Conservation (phyloP, 73 alveolate genomes). For the Blepharisma japonicum region DNA sequence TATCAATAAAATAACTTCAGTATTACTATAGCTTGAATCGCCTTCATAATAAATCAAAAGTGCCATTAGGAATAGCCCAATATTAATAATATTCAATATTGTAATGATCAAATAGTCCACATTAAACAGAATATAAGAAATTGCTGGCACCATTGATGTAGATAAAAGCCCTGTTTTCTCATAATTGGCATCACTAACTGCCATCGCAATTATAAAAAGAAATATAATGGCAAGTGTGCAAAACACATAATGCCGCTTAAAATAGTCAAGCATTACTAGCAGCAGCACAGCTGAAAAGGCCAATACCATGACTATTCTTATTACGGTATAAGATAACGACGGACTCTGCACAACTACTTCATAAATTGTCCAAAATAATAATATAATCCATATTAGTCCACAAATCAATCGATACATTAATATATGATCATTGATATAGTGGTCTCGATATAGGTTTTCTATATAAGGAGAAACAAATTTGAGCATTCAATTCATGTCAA, state of each 20-base stretch:
- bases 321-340: not conserved
- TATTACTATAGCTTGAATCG: too few species aligned
- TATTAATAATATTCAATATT: not conserved
- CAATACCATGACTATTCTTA: not conserved
- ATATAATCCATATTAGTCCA: not conserved
- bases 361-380: slow-evolving; percentile 16
- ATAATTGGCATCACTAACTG: too few species aligned
- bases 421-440: not conserved
- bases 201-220: not conserved
- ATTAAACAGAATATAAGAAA: slow-evolving; percentile 7
- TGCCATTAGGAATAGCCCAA: not conserved
- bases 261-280: not conserved
- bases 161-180: too few species aligned
- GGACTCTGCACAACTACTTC: slow-evolving; percentile 5
- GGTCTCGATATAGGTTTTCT: not conserved
- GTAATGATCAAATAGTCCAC: not conserved
- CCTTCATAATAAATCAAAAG: not conserved
- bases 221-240: not conserved
- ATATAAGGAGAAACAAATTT: not conserved
- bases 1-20: not conserved
- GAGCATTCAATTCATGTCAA: not conserved
- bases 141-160: slow-evolving; percentile 5
- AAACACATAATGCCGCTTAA: slow-evolving; percentile 11
- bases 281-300: not conserved
- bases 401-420: not conserved